Evolutionary conservation across 1,139 yeast species (phyloP), one percentile per base, ranked within the genome.

Genomic region (Yamadazyma siamensis): DNA sequence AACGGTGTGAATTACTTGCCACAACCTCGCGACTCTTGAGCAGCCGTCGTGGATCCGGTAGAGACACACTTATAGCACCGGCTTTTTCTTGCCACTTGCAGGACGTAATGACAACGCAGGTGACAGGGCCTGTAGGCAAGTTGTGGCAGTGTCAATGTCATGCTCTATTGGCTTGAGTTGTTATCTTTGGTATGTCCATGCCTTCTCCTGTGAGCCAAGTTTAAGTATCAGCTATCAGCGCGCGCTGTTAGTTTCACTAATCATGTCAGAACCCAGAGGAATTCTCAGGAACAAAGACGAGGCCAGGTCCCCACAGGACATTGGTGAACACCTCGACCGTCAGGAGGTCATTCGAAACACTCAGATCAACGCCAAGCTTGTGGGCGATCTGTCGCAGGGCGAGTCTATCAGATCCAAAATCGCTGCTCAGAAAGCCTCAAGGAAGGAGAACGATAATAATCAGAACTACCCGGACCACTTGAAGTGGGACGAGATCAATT

Each of bases 401-500:
- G 73, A 68, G 23, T 43, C 44, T 38, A 62, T 67, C 20, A 47
- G 74, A 33, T 66, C 65, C 25, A 52, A 64, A 39, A 49, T 67
- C 10, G 68, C 69, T 6, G 52, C 56, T 31, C 47, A 49, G 8
- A 56, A 50, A 36, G 34, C 35, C 10, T 38, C 36, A 16, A 32
- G 25, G 6, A 7, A 28, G 15, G 29, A 25, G 5, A 38, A 37
- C 28, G 46, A 43, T 7, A 25, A 32, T 4, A 26, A 35, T 3
- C 21, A 28, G 14, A 10, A 18, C 7, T 31, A 32, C 6, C 34
- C 35, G 1, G 40, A 30, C 19, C 40, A 37, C 25, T 25, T 33
- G 11, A 26, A 20, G 19, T 83, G 91, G 89, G 89, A 83, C 52
- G 91, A 83, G 48, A 63, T 78, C 33, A 82, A 81, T 45, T 59